Conservation (phyloP, 768 basidiomycete species). For the Amanita subjunquillea region DNA sequence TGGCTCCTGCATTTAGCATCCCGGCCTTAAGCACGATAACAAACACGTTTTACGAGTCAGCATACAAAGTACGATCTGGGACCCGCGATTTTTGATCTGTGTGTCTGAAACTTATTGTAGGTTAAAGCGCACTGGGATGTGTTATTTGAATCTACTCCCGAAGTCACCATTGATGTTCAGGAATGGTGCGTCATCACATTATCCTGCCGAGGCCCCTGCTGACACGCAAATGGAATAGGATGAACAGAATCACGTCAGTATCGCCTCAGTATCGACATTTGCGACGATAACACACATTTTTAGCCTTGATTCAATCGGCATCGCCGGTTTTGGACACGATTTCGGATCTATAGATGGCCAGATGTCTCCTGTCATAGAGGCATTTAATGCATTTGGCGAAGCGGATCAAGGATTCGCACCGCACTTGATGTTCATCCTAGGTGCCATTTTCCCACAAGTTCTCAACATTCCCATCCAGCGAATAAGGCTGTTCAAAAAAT, state of each 20-base stretch:
- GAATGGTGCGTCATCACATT: neutral
- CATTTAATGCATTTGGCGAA: conserved; percentile 20
- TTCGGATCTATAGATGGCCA: conserved; percentile 43
- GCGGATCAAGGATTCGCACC: conserved; percentile 9
- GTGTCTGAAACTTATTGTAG: neutral
- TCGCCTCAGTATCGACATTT: neutral
- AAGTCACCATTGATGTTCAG: neutral
- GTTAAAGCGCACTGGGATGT: neutral
- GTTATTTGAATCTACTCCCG: neutral
- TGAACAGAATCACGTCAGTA: conserved; percentile 36
- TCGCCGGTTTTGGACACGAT: conserved; percentile 41
- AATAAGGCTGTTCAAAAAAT: conserved; percentile 11
- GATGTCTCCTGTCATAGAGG: conserved; percentile 26
- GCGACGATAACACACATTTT: neutral
- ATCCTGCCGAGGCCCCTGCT: neutral
- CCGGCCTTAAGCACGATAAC: conserved; percentile 25
- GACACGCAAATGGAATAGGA: conserved; percentile 16
- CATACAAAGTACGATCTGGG: conserved; percentile 23
- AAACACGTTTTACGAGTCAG: conserved; percentile 28
- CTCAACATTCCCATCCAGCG: conserved; percentile 17
- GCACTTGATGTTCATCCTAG: conserved; percentile 11
- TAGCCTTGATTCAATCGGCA: conserved; percentile 39
- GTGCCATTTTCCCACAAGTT: conserved; percentile 18
- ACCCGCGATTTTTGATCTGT: neutral
- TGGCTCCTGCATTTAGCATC: conserved; percentile 31